Evolutionary conservation across 2,329 filamentous ascomycete genomes (phyloP).

Genomic region (Aspergillus cejpii): DNA sequence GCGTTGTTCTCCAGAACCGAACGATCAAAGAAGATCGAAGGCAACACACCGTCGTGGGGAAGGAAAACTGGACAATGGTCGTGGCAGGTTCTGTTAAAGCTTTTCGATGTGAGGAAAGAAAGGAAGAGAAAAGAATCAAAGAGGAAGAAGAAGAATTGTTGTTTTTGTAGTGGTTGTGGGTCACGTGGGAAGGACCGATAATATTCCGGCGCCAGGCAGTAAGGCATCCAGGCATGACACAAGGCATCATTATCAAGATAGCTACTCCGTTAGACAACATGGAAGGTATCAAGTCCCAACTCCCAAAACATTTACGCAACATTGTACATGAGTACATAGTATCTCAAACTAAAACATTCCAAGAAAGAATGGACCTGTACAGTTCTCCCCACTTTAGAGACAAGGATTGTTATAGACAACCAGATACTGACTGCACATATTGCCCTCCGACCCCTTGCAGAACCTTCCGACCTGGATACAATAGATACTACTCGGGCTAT

Average conservation of each 20-base stretch:
- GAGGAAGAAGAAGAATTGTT: constrained; percentile 2
- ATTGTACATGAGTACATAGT: background rate
- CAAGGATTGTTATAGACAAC: too few relatives aligned
- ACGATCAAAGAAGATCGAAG: constrained; percentile 52
- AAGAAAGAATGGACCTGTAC: background rate
- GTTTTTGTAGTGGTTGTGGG: constrained; percentile 25
- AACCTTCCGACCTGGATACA: background rate
- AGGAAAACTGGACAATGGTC: constrained; percentile 53
- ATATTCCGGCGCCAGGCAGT: constrained; percentile 17
- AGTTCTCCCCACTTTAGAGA: background rate
- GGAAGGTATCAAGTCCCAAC: too few relatives aligned
- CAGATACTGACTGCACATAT: too few relatives aligned
- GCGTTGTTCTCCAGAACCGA: constrained; percentile 58
- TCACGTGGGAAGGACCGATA: constrained; percentile 27
- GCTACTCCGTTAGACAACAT: too few relatives aligned
- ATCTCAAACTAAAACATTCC: background rate
- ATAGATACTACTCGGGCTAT: background rate
- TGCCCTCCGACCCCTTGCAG: too few relatives aligned
- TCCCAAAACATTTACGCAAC: too few relatives aligned
- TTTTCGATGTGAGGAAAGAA: constrained; percentile 50
- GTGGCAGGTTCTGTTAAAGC: constrained; percentile 61
- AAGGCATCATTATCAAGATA: too few relatives aligned
- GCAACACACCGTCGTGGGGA: constrained; percentile 59
- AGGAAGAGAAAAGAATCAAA: constrained; percentile 27
- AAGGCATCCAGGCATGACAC: constrained; percentile 4